Percentiles rank a stretch among this genome's conserved stretches.
These are phyloP conservation scores for Solanum pimpinellifolium DNA, from an alignment of 257 asterid species.

Conservation along the genomic window DNA sequence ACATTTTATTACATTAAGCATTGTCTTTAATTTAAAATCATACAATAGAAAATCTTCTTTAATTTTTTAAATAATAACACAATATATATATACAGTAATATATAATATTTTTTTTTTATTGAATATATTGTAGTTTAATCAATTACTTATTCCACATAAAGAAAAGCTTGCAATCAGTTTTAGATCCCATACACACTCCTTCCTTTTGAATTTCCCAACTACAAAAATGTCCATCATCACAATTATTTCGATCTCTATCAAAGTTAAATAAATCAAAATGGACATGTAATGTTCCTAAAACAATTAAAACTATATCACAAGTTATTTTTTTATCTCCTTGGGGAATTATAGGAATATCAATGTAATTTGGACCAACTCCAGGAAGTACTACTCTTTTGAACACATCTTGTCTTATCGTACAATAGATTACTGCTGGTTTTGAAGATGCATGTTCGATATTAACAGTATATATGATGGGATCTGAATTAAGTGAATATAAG, in stretches of 20 bases:
- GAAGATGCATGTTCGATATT: background rate
- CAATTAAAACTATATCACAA: background rate
- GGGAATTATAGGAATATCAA: background rate
- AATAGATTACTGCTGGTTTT: background rate
- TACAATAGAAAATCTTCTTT: too few species aligned
- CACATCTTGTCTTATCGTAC: background rate
- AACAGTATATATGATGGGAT: accelerated
- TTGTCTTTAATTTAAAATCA: too few species aligned
- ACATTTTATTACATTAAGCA: too few species aligned
- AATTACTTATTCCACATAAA: background rate
- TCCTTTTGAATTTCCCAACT: background rate
- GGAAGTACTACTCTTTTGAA: background rate
- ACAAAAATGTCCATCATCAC: background rate
- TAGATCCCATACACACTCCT: background rate
- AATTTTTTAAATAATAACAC: too few species aligned
- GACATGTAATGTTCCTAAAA: background rate
- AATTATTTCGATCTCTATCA: background rate
- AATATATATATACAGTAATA: too few species aligned
- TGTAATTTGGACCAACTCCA: background rate
- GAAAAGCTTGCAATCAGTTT: background rate
- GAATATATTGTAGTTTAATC: background rate
- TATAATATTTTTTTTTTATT: background rate
- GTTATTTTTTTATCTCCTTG: background rate
- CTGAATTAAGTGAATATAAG: background rate
- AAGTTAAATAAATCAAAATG: background rate